These are phyloP conservation scores for Candida pseudofarinosa DNA, from an alignment of 805 yeast species.

Conservation along the genomic window DNA sequence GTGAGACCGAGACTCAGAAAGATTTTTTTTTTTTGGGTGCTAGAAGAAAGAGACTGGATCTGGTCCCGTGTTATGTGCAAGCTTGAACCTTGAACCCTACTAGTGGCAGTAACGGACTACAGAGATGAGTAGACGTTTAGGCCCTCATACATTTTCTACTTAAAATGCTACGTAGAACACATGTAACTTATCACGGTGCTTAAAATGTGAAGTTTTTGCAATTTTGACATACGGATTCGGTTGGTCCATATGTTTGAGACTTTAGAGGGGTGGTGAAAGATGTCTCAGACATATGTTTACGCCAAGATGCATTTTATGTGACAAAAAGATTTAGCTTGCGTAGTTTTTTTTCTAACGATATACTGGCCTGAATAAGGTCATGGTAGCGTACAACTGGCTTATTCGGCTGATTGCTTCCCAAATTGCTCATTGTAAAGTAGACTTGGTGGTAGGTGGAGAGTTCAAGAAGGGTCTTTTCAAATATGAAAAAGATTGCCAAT, in stretches of 20 bases:
- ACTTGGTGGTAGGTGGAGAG: conserved; percentile 25
- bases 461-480: conserved; percentile 26
- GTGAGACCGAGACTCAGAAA: too few relatives aligned
- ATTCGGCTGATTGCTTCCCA: conserved; percentile 15
- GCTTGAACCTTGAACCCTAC: neutral
- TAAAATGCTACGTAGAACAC: neutral
- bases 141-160: neutral
- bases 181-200: neutral
- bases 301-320: neutral
- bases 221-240: neutral
- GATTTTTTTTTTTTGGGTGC: too few relatives aligned
- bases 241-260: neutral
- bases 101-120: neutral
- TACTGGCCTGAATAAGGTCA: conserved; percentile 15
- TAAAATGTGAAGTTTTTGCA: neutral
- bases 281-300: neutral
- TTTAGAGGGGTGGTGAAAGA: neutral
- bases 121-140: neutral
- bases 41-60: too few relatives aligned
- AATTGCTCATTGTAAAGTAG: conserved; percentile 31
- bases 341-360: conserved; percentile 12
- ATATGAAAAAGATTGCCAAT: conserved; percentile 33
- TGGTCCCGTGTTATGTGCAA: neutral
- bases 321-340: neutral
- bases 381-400: conserved; percentile 15